phyloP scores from a whole-genome alignment of 495 filamentous ascomycete genomes.

The Talaromyces adpressus region DNA sequence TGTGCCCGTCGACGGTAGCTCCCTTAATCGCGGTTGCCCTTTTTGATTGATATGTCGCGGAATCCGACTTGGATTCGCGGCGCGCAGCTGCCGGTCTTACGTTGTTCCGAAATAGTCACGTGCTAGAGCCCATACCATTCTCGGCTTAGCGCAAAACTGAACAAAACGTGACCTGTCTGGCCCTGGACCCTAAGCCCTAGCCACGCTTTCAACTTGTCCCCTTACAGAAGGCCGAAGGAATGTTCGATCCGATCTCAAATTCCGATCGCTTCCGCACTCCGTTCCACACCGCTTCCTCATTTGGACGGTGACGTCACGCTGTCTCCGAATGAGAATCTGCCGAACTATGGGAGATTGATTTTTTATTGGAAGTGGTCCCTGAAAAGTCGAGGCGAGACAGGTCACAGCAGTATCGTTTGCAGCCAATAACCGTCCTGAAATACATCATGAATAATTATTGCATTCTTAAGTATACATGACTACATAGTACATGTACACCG shows the following conservation, averaged over 20 bases:
- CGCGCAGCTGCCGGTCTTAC: not conserved
- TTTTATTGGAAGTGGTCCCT: not conserved
- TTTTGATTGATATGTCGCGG: not conserved
- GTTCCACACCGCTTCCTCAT: not conserved
- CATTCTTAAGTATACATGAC: not conserved
- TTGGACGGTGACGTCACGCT: not conserved
- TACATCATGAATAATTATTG: not conserved
- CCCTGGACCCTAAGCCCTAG: conserved; percentile 2
- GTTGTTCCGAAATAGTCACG: not conserved
- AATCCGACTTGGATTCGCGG: not conserved
- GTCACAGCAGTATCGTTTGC: not conserved
- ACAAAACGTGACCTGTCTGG: not conserved
- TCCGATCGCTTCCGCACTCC: not conserved
- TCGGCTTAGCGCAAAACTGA: not conserved
- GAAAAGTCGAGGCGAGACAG: not conserved
- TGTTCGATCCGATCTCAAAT: not conserved
- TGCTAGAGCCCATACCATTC: not conserved
- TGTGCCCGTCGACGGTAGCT: not conserved
- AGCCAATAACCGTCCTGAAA: not conserved
- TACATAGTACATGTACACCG: not conserved
- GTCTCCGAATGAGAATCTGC: not conserved
- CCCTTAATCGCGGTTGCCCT: conserved; percentile 1
- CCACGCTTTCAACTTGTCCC: not conserved
- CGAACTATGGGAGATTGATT: not conserved
- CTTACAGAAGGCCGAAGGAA: not conserved